A percentile compares a stretch with the other conserved stretches of the same genome.
These are phyloP conservation scores for Grigorovia yakushimaensis DNA, from an alignment of 805 yeast species.

Conservation along the genomic window DNA sequence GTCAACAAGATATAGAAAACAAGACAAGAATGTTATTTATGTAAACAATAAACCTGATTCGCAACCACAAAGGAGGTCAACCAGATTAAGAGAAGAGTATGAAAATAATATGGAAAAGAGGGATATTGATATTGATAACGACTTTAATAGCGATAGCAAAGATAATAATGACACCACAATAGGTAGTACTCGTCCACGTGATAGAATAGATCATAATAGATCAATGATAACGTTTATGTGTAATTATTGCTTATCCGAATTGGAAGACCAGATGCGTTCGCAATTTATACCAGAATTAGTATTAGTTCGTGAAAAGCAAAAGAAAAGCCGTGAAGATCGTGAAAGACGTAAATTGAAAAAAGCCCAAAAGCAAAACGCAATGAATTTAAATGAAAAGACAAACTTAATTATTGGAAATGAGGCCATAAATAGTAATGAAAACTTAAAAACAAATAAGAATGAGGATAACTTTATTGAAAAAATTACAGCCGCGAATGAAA, in stretches of 20 bases:
- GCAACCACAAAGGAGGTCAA: background rate
- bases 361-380: slow-evolving; percentile 8
- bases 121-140: slow-evolving; percentile 4
- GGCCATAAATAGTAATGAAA: no score
- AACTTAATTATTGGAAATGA: no score
- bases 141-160: background rate
- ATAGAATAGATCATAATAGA: background rate
- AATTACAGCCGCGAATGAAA: no score
- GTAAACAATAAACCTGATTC: background rate
- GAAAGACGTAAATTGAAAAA: slow-evolving; percentile 21
- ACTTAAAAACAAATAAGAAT: no score
- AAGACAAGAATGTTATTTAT: background rate
- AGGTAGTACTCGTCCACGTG: background rate
- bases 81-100: background rate
- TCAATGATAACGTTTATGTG: slow-evolving; percentile 6
- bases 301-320: slow-evolving; percentile 15
- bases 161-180: background rate
- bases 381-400: no score
- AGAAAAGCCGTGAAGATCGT: slow-evolving; percentile 20
- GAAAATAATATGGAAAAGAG: slow-evolving; percentile 13
- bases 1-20: slow-evolving; percentile 1
- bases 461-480: no score
- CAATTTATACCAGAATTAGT: slow-evolving; percentile 19
- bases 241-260: slow-evolving; percentile 15
- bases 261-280: slow-evolving; percentile 17